Base-by-base conservation (phyloP, 495 filamentous ascomycete genomes). In the Penicillium tannophilum region DNA sequence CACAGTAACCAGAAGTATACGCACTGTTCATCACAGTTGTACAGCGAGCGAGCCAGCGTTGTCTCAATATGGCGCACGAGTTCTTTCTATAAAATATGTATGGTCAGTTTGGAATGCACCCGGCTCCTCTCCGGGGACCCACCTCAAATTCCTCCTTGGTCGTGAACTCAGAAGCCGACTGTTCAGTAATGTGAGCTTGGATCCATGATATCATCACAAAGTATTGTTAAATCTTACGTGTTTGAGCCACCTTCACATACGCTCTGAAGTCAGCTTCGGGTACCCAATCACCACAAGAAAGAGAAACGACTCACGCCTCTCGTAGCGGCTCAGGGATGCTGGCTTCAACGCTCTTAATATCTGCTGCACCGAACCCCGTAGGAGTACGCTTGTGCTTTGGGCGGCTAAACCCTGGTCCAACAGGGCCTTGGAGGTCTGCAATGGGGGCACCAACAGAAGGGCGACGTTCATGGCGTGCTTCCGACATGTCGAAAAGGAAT, bases 311-410 rank as follows among this genome's bases (percentile, higher is more conserved):
- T 80, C 65, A 90, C 82, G 89, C 89, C 66, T 87, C 91, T 69
- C 95, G 84, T 72, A 96, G 85, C 30, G 88, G 85, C 69, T 97
- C 91, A 49, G 95, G 94, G 67, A 98, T 95, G 64, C 80, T 85
- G 31, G 84, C 91, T 76, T 98, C 94, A 43, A 97, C 91, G 65
- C 70, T 87, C 82, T 96, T 97, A 79, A 97, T 98, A 64, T 98
- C 93, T 3, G 81, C 76, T 24, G 91, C 82, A 26, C 93, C 92
- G 68, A 97, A 93, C 10, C 94, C 94, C 4, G 94, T 98, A 62
- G 88, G 88, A 16, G 93, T 97, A 51, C 94, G 85, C 80, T 90
- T 96, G 78, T 98, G 94, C 77, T 98, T 98, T 19, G 94, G 94
- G 54, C 93, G 82, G 59, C 76, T 81, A 64, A 83, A 79, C 14